A percentile compares a stretch with the other conserved stretches of the same genome.
Conservation (phyloP, 331 rosid genomes). For the Acacia pycnantha region DNA sequence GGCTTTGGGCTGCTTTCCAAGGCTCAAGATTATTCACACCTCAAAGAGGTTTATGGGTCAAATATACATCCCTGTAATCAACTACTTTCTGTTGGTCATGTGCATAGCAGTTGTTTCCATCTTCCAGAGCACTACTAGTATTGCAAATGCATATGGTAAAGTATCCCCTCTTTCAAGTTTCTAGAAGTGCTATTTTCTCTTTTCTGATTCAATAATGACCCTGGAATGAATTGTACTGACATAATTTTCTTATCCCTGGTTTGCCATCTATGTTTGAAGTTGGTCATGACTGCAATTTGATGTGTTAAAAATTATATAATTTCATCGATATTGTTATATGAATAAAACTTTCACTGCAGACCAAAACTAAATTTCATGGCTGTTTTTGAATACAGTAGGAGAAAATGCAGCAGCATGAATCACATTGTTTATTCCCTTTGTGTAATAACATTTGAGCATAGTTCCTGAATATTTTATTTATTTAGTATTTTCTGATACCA, state of each 20-base stretch:
- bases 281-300: neutral
- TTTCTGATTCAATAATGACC: neutral
- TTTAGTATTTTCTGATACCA: neutral
- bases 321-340: neutral
- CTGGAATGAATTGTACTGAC: neutral
- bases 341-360: neutral
- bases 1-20: conserved; percentile 99
- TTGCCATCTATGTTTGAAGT: conserved; percentile 9
- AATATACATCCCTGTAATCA: conserved; percentile 88
- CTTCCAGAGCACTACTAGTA: conserved; percentile 83
- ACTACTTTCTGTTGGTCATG: conserved; percentile 92
- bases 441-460: neutral
- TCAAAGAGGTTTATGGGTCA: conserved; percentile 90
- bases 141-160: conserved; percentile 95
- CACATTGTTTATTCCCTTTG: neutral
- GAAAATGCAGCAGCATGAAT: neutral
- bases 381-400: neutral
- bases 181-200: neutral
- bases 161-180: conserved; percentile 30
- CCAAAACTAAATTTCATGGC: neutral
- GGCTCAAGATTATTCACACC: conserved; percentile 96
- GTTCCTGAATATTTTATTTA: neutral
- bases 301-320: neutral
- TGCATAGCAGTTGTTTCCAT: conserved; percentile 84
- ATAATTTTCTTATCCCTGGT: neutral